Base-by-base conservation (phyloP, 2,329 filamentous ascomycete genomes). In the Colletotrichum theobromicola region DNA sequence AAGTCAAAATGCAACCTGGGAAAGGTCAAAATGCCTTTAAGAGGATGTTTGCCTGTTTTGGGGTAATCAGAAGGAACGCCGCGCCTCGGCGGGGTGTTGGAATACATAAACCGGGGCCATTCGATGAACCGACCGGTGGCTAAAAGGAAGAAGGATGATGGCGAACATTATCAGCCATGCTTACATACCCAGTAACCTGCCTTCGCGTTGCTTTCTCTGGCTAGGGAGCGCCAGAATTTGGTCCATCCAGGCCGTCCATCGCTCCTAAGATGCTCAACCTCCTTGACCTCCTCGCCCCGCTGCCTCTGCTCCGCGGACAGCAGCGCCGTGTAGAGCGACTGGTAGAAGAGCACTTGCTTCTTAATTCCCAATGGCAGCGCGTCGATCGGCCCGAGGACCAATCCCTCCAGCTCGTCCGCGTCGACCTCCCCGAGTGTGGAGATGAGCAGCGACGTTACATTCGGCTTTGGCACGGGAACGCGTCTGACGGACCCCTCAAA, bases 111-210 rank as follows among this genome's bases (percentile, higher is more conserved):
- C 46, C 28, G 42, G 67, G 53, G 35, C 61, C 72, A 35, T 32
- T 67, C 60, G 30, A 66, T 21, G 34, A 67, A 67, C 68, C 62
- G 30, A 35, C 66, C 55, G 26, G 26, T 53, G 28, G 42, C 30
- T 10, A n/a, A 24, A 42, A 15, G 28, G n/a, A 32, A 26, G n/a
- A 2, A 1, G 32, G 10, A 7, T 50, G 42, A 21, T 62, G 32
- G 30, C 55, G 21, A 34, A 2, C 42, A 21, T 21, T 26, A 12
- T 75, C 57, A 76, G 26, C 72, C 69, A 57, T 70, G 64, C 69
- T 73, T 72, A 61, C 69, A 75, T n/a, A 76, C 61, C 75, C 75
- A 76, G 60, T 76, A 76, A 34, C 75, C 75, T 3, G 60, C 73
- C 35, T 55, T 72, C 10, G 34, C 12, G 15, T 53, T 21, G 26